Evolutionary conservation across 345 rosid genomes (phyloP).

Genomic region (Litchi chinensis): DNA sequence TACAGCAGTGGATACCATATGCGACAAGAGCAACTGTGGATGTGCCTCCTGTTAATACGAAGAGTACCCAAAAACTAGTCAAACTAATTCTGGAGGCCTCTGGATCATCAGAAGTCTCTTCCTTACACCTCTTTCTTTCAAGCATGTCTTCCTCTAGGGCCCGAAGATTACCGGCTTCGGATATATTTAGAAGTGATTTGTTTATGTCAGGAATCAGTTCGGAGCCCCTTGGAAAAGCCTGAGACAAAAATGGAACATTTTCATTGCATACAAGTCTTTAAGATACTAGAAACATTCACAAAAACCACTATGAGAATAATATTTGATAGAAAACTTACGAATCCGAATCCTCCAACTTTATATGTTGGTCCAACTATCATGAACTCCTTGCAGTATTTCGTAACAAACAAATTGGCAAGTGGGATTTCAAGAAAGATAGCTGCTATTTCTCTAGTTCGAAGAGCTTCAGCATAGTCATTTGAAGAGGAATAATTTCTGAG

Average conservation of each 20-base stretch:
- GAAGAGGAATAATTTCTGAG: background rate
- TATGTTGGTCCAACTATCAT: slow-evolving; percentile 21
- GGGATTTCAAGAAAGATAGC: slow-evolving; percentile 27
- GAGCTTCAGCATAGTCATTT: background rate
- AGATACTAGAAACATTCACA: too few species aligned
- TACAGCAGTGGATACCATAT: background rate
- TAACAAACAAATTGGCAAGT: slow-evolving; percentile 20
- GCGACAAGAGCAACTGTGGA: slow-evolving; percentile 15
- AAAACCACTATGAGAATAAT: background rate
- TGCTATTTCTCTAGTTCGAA: slow-evolving; percentile 9
- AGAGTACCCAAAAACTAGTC: slow-evolving; percentile 14
- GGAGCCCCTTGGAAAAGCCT: slow-evolving; percentile 22
- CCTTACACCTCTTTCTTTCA: background rate
- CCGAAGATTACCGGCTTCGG: slow-evolving; percentile 7
- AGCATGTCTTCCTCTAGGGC: background rate
- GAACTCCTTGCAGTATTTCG: slow-evolving; percentile 13
- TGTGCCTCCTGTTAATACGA: slow-evolving; percentile 13
- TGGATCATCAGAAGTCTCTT: background rate
- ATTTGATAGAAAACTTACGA: slow-evolving; percentile 8
- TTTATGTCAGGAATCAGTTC: slow-evolving; percentile 13
- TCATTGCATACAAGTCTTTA: too few species aligned
- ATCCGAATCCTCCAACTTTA: slow-evolving; percentile 27
- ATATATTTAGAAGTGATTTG: slow-evolving; percentile 10
- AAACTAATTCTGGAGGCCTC: slow-evolving; percentile 6
- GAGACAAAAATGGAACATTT: background rate